A percentile compares a stretch with the other conserved stretches of the same genome.
Evolutionary conservation across 208 protist species (phyloP).

Genomic region (Trypanosoma theileri): DNA sequence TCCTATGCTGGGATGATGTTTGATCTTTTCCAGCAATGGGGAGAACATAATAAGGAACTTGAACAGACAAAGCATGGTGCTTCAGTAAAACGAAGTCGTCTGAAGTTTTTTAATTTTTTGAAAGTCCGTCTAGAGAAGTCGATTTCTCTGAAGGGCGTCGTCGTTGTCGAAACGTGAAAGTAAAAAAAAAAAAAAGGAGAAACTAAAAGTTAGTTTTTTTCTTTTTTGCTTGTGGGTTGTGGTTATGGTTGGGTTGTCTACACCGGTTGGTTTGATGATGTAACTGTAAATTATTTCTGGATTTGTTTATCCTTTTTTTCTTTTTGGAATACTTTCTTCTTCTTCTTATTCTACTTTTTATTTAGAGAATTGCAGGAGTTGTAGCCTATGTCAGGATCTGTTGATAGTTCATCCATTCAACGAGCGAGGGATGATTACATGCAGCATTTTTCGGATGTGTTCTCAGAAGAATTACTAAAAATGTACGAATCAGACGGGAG

Average conservation of each 20-base stretch:
- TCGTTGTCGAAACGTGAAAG: slow-evolving; percentile 16
- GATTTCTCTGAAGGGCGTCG: slow-evolving; percentile 19
- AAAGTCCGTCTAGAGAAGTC: slow-evolving; percentile 26
- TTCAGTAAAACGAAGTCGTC: slow-evolving; percentile 57
- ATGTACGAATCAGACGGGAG: slow-evolving; percentile 83
- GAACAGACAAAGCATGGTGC: slow-evolving; percentile 8
- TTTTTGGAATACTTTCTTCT: slow-evolving; percentile 6
- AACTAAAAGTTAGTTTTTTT: slow-evolving; percentile 3
- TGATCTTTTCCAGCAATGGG: slow-evolving; percentile 46
- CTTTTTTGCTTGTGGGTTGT: background rate
- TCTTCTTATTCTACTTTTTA: slow-evolving; percentile 12
- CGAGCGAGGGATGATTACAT: slow-evolving; percentile 81
- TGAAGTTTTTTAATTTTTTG: slow-evolving; percentile 88
- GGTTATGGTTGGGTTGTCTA: background rate
- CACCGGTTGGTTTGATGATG: background rate
- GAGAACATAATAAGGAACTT: slow-evolving; percentile 53
- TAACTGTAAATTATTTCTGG: background rate
- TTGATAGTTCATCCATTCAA: slow-evolving; percentile 39
- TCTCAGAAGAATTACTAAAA: slow-evolving; percentile 78
- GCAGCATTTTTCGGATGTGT: slow-evolving; percentile 82
- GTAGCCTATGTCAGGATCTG: slow-evolving; percentile 28
- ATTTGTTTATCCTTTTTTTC: background rate
- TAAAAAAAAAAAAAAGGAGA: background rate
- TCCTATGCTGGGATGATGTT: slow-evolving; percentile 68
- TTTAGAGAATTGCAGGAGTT: background rate